Conservation (phyloP, 2,329 filamentous ascomycete species). For the Aureobasidium uvarum region DNA sequence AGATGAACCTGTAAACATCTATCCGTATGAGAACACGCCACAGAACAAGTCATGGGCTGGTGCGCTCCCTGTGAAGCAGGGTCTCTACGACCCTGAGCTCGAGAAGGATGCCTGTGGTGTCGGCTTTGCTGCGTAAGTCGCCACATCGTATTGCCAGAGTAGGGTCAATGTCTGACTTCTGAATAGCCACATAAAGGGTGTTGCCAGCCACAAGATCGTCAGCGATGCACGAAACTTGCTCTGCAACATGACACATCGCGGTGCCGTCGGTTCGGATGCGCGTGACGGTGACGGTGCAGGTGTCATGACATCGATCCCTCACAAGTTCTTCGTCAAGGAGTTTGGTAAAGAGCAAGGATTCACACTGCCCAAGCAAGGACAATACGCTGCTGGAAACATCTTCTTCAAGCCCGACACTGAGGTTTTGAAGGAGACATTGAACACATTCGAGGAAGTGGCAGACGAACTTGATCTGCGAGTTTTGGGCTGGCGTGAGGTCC, state of each 20-base stretch:
- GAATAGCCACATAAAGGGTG: conserved; percentile 90
- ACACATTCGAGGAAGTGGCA: conserved; percentile 91
- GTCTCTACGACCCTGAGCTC: conserved; percentile 91
- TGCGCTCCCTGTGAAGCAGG: conserved; percentile 95
- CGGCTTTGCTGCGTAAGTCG: conserved; percentile 88
- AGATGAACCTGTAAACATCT: conserved; percentile 58
- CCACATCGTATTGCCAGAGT: not conserved
- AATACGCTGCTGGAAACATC: conserved; percentile 95
- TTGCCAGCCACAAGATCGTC: conserved; percentile 95
- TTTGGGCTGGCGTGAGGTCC: conserved; percentile 93
- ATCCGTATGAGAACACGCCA: conserved; percentile 75
- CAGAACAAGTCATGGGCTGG: conserved; percentile 94
- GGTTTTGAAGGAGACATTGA: conserved; percentile 83
- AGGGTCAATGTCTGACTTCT: conserved; percentile 33
- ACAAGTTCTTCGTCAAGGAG: conserved; percentile 98
- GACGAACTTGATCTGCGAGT: conserved; percentile 83
- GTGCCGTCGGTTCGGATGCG: conserved; percentile 95
- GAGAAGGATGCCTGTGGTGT: conserved; percentile 99
- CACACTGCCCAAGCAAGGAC: conserved; percentile 80
- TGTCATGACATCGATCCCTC: conserved; percentile 99
- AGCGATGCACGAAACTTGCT: conserved; percentile 95
- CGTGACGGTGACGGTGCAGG: conserved; percentile 97
- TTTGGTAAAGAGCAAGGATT: conserved; percentile 89
- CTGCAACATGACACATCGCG: conserved; percentile 99
- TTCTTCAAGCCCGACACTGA: conserved; percentile 98